Conservation (phyloP, 1,139 yeast species). For the Candida pseudocylindracea region DNA sequence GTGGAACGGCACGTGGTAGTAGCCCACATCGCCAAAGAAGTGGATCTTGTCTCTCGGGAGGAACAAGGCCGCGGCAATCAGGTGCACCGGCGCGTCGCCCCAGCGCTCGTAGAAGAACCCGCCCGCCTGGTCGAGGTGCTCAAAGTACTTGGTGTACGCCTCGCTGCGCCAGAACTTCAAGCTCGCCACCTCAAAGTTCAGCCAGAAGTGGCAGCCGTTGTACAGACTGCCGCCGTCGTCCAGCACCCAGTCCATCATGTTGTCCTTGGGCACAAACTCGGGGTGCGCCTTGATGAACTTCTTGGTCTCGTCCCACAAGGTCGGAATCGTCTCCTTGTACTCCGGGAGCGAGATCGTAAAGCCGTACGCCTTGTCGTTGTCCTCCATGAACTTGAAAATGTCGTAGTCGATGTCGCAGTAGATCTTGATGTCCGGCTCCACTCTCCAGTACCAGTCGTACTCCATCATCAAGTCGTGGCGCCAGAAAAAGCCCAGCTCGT, state of each 20-base stretch:
- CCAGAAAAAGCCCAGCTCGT: conserved; percentile 24
- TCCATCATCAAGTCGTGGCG: conserved; percentile 1
- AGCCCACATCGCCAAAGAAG: conserved; percentile 1
- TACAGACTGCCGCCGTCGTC: neutral
- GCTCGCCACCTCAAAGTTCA: neutral
- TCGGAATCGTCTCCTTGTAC: conserved; percentile 29
- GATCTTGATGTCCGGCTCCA: conserved; percentile 1
- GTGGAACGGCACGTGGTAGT: conserved; percentile 1
- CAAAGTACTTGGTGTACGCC: conserved; percentile 1
- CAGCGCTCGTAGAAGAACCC: conserved; percentile 1
- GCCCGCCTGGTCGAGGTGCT: conserved; percentile 1
- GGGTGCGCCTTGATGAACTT: conserved; percentile 23
- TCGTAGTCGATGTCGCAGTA: conserved; percentile 1
- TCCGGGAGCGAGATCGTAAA: conserved; percentile 43
- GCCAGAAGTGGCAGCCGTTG: neutral
- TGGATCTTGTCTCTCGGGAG: conserved; percentile 1
- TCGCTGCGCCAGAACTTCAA: conserved; percentile 1
- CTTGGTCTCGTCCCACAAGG: conserved; percentile 35
- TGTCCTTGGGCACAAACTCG: conserved; percentile 19
- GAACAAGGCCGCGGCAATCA: conserved; percentile 1
- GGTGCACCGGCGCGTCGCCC: conserved; percentile 1
- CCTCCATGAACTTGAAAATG: conserved; percentile 1
- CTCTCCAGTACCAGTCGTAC: conserved; percentile 1
- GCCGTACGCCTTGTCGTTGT: conserved; percentile 1
- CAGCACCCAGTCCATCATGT: conserved; percentile 26